phyloP scores from a whole-genome alignment of 805 yeast species.

The Ogataea naganishii region DNA sequence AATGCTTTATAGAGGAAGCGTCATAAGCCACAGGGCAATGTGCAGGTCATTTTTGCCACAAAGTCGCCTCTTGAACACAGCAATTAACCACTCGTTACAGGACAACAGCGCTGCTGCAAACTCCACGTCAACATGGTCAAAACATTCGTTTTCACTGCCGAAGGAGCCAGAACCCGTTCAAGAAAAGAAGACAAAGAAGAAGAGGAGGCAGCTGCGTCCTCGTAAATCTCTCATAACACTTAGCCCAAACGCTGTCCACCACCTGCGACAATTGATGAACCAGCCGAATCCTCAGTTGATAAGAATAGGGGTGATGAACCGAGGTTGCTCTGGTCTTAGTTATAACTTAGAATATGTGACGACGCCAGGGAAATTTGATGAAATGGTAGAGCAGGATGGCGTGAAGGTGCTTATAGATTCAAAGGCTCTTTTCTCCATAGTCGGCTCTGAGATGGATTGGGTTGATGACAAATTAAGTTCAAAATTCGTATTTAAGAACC shows the following conservation, averaged over 20 bases:
- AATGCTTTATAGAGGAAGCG: too few species aligned
- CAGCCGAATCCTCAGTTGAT: conserved; percentile 86
- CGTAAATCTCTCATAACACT: conserved; percentile 84
- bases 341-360: conserved; percentile 87
- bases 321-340: conserved; percentile 95
- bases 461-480: conserved; percentile 84
- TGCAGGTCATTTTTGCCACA: too few species aligned
- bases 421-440: conserved; percentile 89
- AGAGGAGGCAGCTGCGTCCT: conserved; percentile 67
- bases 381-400: conserved; percentile 86
- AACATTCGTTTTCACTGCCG: conserved; percentile 18
- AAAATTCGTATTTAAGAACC: conserved; percentile 87
- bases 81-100: conserved; percentile 1
- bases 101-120: conserved; percentile 3
- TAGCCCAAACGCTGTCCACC: conserved; percentile 66
- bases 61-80: too few species aligned
- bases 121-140: conserved; percentile 19
- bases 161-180: conserved; percentile 5
- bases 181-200: conserved; percentile 10
- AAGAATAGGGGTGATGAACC: conserved; percentile 86
- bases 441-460: conserved; percentile 99
- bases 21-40: too few species aligned
- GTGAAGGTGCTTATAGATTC: conserved; percentile 90
- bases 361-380: conserved; percentile 92
- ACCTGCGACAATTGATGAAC: conserved; percentile 55